These are phyloP conservation scores for Lizonia empirigonia DNA, from an alignment of 2,329 filamentous ascomycete genomes.

Conservation along the genomic window DNA sequence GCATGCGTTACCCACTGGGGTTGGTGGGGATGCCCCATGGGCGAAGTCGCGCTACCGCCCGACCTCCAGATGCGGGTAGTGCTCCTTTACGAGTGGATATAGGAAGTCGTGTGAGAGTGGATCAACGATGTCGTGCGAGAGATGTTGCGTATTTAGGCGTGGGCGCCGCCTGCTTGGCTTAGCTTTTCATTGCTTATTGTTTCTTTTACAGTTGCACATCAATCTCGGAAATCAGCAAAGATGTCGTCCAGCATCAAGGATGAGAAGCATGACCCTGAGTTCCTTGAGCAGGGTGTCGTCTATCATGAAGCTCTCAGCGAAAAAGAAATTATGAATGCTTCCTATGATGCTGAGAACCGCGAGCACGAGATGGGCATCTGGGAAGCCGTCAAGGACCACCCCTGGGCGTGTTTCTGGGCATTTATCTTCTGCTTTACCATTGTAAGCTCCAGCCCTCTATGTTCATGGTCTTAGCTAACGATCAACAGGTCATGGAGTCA, in stretches of 20 bases:
- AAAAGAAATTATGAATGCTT: constrained; percentile 39
- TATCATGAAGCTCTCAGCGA: constrained; percentile 29
- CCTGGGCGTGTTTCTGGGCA: constrained; percentile 60
- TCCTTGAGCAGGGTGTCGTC: constrained; percentile 17
- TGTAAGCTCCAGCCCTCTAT: constrained; percentile 39
- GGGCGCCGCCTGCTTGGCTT: constrained; percentile 5
- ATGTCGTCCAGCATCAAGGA: constrained; percentile 17
- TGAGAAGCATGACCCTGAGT: constrained; percentile 11
- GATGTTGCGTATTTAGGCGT: constrained; percentile 18
- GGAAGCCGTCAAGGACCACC: constrained; percentile 58
- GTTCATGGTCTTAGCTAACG: constrained; percentile 1
- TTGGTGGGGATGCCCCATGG: constrained; percentile 6
- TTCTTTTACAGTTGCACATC: constrained; percentile 15
- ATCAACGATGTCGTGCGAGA: not conserved
- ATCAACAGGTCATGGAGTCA: constrained; percentile 64
- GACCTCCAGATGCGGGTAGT: constrained; percentile 4
- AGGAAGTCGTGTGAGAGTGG: not conserved
- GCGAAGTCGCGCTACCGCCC: constrained; percentile 2
- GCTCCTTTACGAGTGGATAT: constrained; percentile 1
- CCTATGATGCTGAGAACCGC: constrained; percentile 61
- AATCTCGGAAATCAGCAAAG: constrained; percentile 6
- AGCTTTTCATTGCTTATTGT: constrained; percentile 17
- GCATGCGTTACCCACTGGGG: constrained; percentile 10
- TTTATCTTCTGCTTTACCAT: constrained; percentile 62
- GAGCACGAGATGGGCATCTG: constrained; percentile 58